Base-by-base conservation (phyloP, 495 filamentous ascomycete species). In the Lophiostoma macrostomum region DNA sequence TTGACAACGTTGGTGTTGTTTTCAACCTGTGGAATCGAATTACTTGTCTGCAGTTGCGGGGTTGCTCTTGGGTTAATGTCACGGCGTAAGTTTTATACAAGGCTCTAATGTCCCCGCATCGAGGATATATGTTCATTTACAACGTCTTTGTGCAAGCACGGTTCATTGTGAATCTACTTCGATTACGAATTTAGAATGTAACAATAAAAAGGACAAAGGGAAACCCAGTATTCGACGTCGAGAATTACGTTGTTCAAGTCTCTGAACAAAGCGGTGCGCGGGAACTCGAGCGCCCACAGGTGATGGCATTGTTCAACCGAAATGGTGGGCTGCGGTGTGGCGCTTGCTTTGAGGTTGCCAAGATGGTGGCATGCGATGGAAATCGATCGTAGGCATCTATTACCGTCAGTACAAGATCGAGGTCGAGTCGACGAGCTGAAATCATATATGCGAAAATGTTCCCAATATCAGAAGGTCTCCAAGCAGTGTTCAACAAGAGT, bases 401-500 rank as follows among this genome's bases (percentile, higher is more conserved):
- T n/a, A n/a, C n/a, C n/a, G n/a, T n/a, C n/a, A n/a, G n/a, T n/a
- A n/a, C n/a, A n/a, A n/a, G n/a, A n/a, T n/a, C n/a, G n/a, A n/a
- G n/a, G n/a, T n/a, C n/a, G n/a, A n/a, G n/a, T n/a, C n/a, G n/a
- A n/a, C n/a, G n/a, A n/a, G n/a, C n/a, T n/a, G n/a, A n/a, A n/a
- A n/a, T n/a, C n/a, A n/a, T n/a, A n/a, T n/a, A n/a, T n/a, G n/a
- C n/a, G n/a, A n/a, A n/a, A n/a, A n/a, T n/a, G n/a, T n/a, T n/a
- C n/a, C n/a, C n/a, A n/a, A n/a, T n/a, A n/a, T 64, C 62, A 65
- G 53, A 56, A 58, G 58, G 58, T 65, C 58, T 61, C 58, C 58
- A 65, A 65, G 62, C 37, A 54, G 50, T 41, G 41, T 54, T 64
- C 61, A 41, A 64, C 61, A 64, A 25, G 31, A 32, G 32, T 39